phyloP scores from a whole-genome alignment of 2,329 filamentous ascomycete genomes.

The Penicillium hordei region DNA sequence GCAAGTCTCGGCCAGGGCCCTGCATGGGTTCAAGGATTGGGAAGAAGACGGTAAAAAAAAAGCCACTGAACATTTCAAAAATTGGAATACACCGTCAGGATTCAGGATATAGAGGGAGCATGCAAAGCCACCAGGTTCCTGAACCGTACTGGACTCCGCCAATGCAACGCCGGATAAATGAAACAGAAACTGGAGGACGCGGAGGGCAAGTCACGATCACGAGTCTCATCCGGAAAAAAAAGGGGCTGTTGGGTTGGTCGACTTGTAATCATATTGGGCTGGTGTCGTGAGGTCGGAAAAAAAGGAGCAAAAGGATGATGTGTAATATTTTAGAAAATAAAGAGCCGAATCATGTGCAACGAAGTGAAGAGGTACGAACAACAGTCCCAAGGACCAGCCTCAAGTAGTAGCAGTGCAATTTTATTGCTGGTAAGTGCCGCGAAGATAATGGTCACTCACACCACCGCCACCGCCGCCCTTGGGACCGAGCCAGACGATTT shows the following conservation, averaged over 20 bases:
- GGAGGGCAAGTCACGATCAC: constrained; percentile 24
- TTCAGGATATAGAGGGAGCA: constrained; percentile 30
- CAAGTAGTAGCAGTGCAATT: constrained; percentile 16
- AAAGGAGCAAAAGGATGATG: constrained; percentile 10
- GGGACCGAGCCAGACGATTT: constrained; percentile 46
- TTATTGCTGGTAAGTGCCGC: constrained; percentile 32
- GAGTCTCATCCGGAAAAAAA: constrained; percentile 22
- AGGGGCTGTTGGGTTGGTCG: constrained; percentile 14
- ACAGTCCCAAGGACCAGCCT: constrained; percentile 39
- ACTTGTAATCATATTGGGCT: constrained; percentile 16
- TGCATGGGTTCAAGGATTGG: neutral
- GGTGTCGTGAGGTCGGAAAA: constrained; percentile 20
- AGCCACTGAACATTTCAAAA: constrained; percentile 12
- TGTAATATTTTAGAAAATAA: constrained; percentile 18
- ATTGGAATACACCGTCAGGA: constrained; percentile 18
- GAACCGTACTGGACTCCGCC: constrained; percentile 37
- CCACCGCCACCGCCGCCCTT: constrained; percentile 40
- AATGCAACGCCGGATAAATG: constrained; percentile 41
- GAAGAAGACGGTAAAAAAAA: constrained; percentile 13
- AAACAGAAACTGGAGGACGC: constrained; percentile 31
- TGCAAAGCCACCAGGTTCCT: constrained; percentile 34
- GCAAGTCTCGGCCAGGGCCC: neutral
- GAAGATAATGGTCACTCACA: constrained; percentile 31
- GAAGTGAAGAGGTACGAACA: constrained; percentile 30
- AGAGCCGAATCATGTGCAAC: constrained; percentile 39